Evolutionary conservation across 73 alveolate species (phyloP), one percentile per base, ranked within the genome.

Genomic region (Durusdinium trenchii): DNA sequence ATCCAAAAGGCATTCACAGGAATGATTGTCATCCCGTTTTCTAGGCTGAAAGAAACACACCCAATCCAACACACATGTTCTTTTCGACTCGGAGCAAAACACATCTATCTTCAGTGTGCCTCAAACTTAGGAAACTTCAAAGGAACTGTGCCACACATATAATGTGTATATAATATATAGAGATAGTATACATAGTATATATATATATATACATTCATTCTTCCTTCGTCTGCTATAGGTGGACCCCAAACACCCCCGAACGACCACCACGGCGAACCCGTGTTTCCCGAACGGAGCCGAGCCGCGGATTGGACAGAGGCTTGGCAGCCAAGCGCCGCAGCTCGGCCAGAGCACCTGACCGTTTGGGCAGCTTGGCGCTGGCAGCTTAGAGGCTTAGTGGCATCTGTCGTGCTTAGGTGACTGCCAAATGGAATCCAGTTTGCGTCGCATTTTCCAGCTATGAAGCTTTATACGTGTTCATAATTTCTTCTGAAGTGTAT

Each of bases 281-380:
- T n/a, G n/a, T n/a, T n/a, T n/a, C n/a, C n/a, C n/a, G n/a, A n/a
- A 73, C 51, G 5, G 3, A 6, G 14, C 90, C 90, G 32, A 47
- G 90, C 32, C 30, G 28, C 91, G 91, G 91, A 48, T 81, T 81
- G 45, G 71, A 28, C 64, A 81, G n/a, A 4, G 91, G 91, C 35
- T 81, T 81, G 36, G 91, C 91, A 1, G 91, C 91, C 71, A 32
- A 28, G 16, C 35, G 50, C 38, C 91, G 91, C 26, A 81, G 91
- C 18, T 23, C 73, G 30, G 3, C 18, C 1, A 60, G 3, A 60
- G 4, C 30, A 9, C 20, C 64, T 20, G 64, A 54, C 64, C 20
- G 9, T 20, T 54, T 54, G 28, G 64, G 64, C 28, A 20, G 9
- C 9, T 54, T 20, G 28, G 28, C 64, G 64, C n/a, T n/a, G n/a